phyloP scores from a whole-genome alignment of 495 filamentous ascomycete species.

The Tuber microsphaerosporum region DNA sequence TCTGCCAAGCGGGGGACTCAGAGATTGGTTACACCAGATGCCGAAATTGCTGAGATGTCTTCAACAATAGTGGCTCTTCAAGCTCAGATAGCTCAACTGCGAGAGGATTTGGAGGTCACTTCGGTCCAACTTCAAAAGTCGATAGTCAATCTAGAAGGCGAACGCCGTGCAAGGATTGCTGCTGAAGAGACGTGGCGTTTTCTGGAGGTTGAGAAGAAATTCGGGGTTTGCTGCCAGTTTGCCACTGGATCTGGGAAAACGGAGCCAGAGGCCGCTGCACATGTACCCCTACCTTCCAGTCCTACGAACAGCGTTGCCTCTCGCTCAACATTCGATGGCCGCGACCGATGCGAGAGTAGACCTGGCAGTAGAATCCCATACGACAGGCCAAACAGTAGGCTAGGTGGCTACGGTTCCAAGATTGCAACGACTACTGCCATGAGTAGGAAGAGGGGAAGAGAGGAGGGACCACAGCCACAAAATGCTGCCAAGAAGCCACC shows the following conservation, averaged over 20 bases:
- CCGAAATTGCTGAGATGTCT: background rate
- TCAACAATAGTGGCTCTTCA: slow-evolving; percentile 27
- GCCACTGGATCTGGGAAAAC: slow-evolving; percentile 15
- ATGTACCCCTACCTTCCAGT: slow-evolving; percentile 27
- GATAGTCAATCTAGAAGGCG: slow-evolving; percentile 22
- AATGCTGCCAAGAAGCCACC: slow-evolving; percentile 34
- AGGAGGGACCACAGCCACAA: slow-evolving; percentile 14
- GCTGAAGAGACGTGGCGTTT: slow-evolving; percentile 38
- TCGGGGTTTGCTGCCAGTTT: slow-evolving; percentile 39
- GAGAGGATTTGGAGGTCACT: slow-evolving; percentile 32
- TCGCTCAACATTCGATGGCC: slow-evolving; percentile 8
- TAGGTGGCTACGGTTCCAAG: slow-evolving; percentile 18
- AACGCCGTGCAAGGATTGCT: slow-evolving; percentile 29
- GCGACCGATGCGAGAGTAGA: slow-evolving; percentile 16
- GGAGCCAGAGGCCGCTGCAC: slow-evolving; percentile 17
- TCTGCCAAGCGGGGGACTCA: slow-evolving; percentile 4
- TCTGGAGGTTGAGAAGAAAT: slow-evolving; percentile 38
- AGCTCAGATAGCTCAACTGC: slow-evolving; percentile 28
- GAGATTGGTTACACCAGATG: background rate
- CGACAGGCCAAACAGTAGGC: slow-evolving; percentile 24
- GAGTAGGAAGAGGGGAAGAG: slow-evolving; percentile 13
- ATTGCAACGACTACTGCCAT: slow-evolving; percentile 18
- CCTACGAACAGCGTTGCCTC: slow-evolving; percentile 18
- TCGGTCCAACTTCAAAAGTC: slow-evolving; percentile 31
- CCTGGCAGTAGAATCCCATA: slow-evolving; percentile 27